Evolutionary conservation across 495 filamentous ascomycete genomes (phyloP).

Genomic region (Cercophora sp.): DNA sequence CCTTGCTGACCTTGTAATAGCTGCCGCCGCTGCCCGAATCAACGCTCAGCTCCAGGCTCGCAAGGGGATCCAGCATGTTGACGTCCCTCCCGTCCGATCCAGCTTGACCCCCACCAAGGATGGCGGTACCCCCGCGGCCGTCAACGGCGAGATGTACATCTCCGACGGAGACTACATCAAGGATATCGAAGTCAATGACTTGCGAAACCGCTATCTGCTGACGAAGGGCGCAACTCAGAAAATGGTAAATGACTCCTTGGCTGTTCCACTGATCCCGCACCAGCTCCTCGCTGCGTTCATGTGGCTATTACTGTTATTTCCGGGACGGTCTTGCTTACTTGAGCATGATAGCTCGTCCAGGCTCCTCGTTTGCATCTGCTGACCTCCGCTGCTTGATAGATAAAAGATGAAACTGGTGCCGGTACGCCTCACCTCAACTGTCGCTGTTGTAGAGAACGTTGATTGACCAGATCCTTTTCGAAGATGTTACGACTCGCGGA

Average conservation of each 20-base stretch:
- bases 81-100: slow-evolving; percentile 81
- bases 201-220: slow-evolving; percentile 94
- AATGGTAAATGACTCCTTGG: slow-evolving; percentile 87
- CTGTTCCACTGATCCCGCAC: slow-evolving; percentile 70
- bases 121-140: slow-evolving; percentile 32
- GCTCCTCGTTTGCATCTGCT: slow-evolving; percentile 93
- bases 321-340: slow-evolving; percentile 80
- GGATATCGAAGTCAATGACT: slow-evolving; percentile 97
- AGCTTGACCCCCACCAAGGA: slow-evolving; percentile 25
- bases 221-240: slow-evolving; percentile 98
- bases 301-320: too few species aligned
- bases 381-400: slow-evolving; percentile 95
- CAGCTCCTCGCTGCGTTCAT: slow-evolving; percentile 56
- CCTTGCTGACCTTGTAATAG: slow-evolving; percentile 41
- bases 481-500: slow-evolving; percentile 99
- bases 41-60: slow-evolving; percentile 89
- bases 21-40: slow-evolving; percentile 88
- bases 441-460: slow-evolving; percentile 47
- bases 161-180: slow-evolving; percentile 95
- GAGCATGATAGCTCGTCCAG: slow-evolving; percentile 66
- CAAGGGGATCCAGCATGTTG: slow-evolving; percentile 89
- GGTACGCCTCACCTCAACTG: slow-evolving; percentile 72
- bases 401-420: slow-evolving; percentile 99
- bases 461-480: slow-evolving; percentile 48
- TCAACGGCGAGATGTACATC: slow-evolving; percentile 86